These are phyloP conservation scores for Fusarium lyarnte DNA, from an alignment of 2,329 filamentous ascomycete genomes.

Conservation along the genomic window DNA sequence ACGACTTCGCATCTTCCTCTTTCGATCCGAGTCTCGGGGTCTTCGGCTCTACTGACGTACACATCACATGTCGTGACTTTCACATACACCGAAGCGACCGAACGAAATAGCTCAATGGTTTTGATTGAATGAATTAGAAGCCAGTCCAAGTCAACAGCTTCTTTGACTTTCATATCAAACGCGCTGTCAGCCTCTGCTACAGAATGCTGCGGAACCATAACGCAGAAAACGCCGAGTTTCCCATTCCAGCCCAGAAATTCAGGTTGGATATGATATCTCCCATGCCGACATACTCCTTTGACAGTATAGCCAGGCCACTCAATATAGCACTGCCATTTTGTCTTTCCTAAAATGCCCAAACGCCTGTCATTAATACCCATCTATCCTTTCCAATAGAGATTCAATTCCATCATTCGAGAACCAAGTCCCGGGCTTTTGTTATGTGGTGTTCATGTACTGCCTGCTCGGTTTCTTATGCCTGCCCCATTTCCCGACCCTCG, in stretches of 20 bases:
- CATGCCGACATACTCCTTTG: constrained; percentile 35
- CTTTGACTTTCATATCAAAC: constrained; percentile 4
- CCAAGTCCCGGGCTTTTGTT: not conserved
- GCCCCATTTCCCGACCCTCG: constrained; percentile 49
- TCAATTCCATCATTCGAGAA: not conserved
- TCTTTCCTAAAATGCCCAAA: constrained; percentile 29
- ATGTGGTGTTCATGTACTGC: not conserved
- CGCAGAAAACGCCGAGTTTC: constrained; percentile 33
- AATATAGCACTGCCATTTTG: constrained; percentile 18
- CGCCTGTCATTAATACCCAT: constrained; percentile 31
- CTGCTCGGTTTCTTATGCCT: constrained; percentile 38
- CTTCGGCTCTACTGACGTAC: constrained; percentile 1
- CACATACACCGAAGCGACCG: not conserved
- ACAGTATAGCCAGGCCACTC: constrained; percentile 20
- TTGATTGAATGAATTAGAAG: constrained; percentile 16
- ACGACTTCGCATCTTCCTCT: constrained; percentile 30
- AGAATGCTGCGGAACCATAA: constrained; percentile 8
- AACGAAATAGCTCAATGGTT: not conserved
- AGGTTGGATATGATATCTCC: constrained; percentile 26
- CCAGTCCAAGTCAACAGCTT: constrained; percentile 20
- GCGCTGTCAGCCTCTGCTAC: constrained; percentile 5
- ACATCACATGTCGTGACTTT: not conserved
- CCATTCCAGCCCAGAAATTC: constrained; percentile 18
- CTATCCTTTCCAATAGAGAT: constrained; percentile 10
- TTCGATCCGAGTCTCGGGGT: constrained; percentile 7